Evolutionary conservation across 768 basidiomycete species (phyloP).

Genomic region (Scleroderma citrinum): DNA sequence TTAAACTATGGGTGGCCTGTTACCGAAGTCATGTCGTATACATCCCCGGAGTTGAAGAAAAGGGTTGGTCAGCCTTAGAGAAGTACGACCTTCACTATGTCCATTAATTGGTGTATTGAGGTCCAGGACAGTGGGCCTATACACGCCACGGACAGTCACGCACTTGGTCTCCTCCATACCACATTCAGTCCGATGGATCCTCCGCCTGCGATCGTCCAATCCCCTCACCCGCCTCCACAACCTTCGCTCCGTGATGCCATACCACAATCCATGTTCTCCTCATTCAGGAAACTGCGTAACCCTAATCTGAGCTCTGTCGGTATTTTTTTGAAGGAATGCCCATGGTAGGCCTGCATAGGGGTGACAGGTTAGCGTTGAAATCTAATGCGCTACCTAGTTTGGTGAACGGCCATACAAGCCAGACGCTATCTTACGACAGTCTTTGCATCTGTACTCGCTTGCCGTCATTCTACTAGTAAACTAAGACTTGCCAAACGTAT

Average conservation of each 20-base stretch:
- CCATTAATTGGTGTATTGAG: neutral
- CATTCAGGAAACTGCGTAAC: constrained; percentile 84
- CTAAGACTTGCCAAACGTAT: no score
- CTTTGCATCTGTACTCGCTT: no score
- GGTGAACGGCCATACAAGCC: no score
- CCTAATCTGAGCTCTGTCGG: no score
- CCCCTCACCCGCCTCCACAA: constrained; percentile 74
- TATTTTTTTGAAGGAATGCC: no score
- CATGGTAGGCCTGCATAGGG: no score
- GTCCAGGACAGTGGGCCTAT: constrained; percentile 36
- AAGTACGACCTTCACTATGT: constrained; percentile 49
- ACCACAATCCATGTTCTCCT: constrained; percentile 66
- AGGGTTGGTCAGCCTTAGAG: constrained; percentile 78
- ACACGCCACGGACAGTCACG: constrained; percentile 77
- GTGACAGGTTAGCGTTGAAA: no score
- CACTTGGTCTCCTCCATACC: constrained; percentile 78
- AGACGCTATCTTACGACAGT: no score
- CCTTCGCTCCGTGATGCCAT: constrained; percentile 73
- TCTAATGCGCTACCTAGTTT: no score
- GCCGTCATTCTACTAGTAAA: no score
- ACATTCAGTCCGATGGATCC: constrained; percentile 86
- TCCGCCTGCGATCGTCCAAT: constrained; percentile 57
- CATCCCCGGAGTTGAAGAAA: constrained; percentile 86
- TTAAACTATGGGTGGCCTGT: constrained; percentile 60
- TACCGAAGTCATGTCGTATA: constrained; percentile 58